A percentile compares a stretch with the other conserved stretches of the same genome.
Evolutionary conservation across 768 basidiomycete species (phyloP).

Genomic region (Mycena galopus): DNA sequence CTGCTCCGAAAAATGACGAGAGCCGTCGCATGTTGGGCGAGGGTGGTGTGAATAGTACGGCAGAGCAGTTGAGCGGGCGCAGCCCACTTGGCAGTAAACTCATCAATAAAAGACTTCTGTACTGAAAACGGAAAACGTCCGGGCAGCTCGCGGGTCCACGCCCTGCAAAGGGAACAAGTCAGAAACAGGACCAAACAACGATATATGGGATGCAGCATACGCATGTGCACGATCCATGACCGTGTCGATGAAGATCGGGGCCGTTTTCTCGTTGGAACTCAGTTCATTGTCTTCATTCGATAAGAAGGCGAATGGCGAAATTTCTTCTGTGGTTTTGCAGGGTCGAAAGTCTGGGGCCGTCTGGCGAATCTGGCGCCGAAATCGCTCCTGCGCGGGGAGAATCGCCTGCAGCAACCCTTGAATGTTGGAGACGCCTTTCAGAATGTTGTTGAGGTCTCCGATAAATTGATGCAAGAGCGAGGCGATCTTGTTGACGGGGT

Average conservation of each 20-base stretch:
- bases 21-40: conserved; percentile 47
- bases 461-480: conserved; percentile 61
- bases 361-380: conserved; percentile 59
- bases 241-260: neutral
- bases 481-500: conserved; percentile 69
- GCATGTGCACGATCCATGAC: neutral
- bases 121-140: neutral
- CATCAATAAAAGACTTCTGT: neutral
- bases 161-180: neutral
- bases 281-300: neutral
- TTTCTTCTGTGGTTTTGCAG: conserved; percentile 42
- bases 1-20: conserved; percentile 63
- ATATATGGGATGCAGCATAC: neutral
- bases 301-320: neutral
- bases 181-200: neutral
- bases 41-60: conserved; percentile 46
- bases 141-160: neutral
- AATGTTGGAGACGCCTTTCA: conserved; percentile 66
- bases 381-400: conserved; percentile 59
- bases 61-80: conserved; percentile 57
- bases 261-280: too few relatives aligned
- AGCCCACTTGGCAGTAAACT: conserved; percentile 46
- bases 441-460: conserved; percentile 56
- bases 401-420: conserved; percentile 70
- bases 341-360: conserved; percentile 75